Evolutionary conservation across 352 stramenopile species (phyloP), one percentile per base, ranked within the genome.

Genomic region (Pythium guiyangense): DNA sequence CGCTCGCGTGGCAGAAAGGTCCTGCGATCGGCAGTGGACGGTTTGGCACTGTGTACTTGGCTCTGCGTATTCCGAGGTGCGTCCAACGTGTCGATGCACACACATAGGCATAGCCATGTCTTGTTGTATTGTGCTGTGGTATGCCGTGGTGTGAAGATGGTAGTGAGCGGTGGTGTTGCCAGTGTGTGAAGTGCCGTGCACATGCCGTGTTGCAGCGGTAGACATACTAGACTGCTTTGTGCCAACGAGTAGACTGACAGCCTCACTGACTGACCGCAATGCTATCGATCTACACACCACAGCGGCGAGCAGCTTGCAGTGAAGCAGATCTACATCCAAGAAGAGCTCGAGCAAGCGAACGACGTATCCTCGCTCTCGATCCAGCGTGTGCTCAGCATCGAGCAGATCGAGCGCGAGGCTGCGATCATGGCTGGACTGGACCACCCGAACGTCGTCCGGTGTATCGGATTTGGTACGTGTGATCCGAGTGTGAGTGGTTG

Each of bases 281-380:
- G 18, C 8, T 48, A 27, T 39, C 46, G 14, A 8, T 17, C 40
- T 34, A 5, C 14, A n/a, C n/a, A 20, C 35, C 34, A 25, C 27
- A 96, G 84, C 14, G 84, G 82, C 10, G 79, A 96, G 60, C 75
- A 95, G 34, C 67, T 97, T 5, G 88, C 89, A 3, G 75, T 94
- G 52, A 97, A 97, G 72, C 82, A 96, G 69, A 73, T 97, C 51
- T 84, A 77, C 50, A 78, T 96, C 59, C 70, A 82, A 53, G 84
- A 94, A 60, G 84, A 92, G 58, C 56, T 76, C 11, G 66, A 79
- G 37, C 70, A 83, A 25, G 89, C 90, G 46, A 81, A 88, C 54
- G 75, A 88, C 64, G 71, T 72, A 54, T 86, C 71, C 18, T 79
- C 76, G 50, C 64, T 86, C 46, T 76, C 70, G 22, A 69, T 88